Percentiles rank a stretch among this genome's conserved stretches.
phyloP scores from a whole-genome alignment of 352 stramenopile species.

The Peronospora destructor region DNA sequence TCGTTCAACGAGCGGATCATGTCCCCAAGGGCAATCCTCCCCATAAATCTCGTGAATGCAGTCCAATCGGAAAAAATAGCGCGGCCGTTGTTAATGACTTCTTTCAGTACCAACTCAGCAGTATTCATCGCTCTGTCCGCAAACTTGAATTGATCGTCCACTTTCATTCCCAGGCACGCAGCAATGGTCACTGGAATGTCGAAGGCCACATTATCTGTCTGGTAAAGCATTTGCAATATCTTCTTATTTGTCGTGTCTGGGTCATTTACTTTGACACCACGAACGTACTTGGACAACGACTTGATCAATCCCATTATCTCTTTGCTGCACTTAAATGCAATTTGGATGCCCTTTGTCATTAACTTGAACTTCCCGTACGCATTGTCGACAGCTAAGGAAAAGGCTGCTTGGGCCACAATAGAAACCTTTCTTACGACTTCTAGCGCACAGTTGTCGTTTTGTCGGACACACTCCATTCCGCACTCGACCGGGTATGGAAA shows the following conservation, averaged over 20 bases:
- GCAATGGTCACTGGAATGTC: slow-evolving; percentile 42
- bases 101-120: slow-evolving; percentile 27
- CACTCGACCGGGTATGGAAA: slow-evolving; percentile 32
- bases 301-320: slow-evolving; percentile 34
- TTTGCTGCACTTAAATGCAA: slow-evolving; percentile 33
- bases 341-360: slow-evolving; percentile 26
- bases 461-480: slow-evolving; percentile 38
- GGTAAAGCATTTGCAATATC: slow-evolving; percentile 33
- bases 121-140: slow-evolving; percentile 31
- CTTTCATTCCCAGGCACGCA: slow-evolving; percentile 31
- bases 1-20: slow-evolving; percentile 18
- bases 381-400: slow-evolving; percentile 23
- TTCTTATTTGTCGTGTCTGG: slow-evolving; percentile 30
- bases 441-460: slow-evolving; percentile 37
- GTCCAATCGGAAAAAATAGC: slow-evolving; percentile 30
- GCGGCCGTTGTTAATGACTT: slow-evolving; percentile 32
- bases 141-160: slow-evolving; percentile 27
- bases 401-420: slow-evolving; percentile 17
- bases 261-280: slow-evolving; percentile 26
- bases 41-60: slow-evolving; percentile 31
- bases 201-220: slow-evolving; percentile 39
- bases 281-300: slow-evolving; percentile 30
- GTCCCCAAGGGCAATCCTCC: slow-evolving; percentile 22
- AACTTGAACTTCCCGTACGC: slow-evolving; percentile 27
- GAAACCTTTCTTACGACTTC: slow-evolving; percentile 31